These are phyloP conservation scores for Plasmodium gonderi DNA, from an alignment of 169 alveolate species.

Conservation along the genomic window DNA sequence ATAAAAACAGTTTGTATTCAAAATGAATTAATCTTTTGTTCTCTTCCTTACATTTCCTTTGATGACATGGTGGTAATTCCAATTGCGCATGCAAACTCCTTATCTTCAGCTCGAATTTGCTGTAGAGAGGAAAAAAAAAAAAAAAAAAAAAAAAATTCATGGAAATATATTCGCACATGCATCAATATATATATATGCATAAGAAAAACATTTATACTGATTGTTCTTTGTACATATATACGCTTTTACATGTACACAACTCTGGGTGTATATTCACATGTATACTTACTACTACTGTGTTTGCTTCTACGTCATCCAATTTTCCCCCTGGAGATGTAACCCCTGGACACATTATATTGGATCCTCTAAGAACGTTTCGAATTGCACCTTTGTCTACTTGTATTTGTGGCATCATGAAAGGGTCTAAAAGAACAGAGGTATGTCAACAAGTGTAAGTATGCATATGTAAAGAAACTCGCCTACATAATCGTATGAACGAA, in stretches of 20 bases:
- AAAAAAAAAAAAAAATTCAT: not conserved
- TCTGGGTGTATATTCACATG: constrained; percentile 11
- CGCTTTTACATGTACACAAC: constrained; percentile 28
- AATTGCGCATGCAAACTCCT: constrained; percentile 95
- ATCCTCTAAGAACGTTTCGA: constrained; percentile 95
- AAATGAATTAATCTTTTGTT: not conserved
- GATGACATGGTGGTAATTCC: constrained; percentile 96
- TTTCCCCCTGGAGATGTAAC: constrained; percentile 95
- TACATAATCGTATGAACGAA: not conserved
- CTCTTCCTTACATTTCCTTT: constrained; percentile 89
- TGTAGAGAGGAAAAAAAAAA: constrained; percentile 20
- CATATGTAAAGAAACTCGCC: constrained; percentile 1
- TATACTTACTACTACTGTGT: constrained; percentile 84
- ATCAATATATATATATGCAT: not conserved
- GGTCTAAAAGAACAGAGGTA: constrained; percentile 84
- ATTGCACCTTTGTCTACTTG: constrained; percentile 97
- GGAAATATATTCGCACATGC: not conserved
- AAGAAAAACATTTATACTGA: too few relatives aligned
- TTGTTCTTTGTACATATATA: not conserved
- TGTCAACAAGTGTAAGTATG: constrained; percentile 6
- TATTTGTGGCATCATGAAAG: constrained; percentile 96
- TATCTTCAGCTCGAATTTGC: constrained; percentile 94
- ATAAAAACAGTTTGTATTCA: not conserved
- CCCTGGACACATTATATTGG: constrained; percentile 98
- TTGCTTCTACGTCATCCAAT: constrained; percentile 92